These are phyloP conservation scores for Triticum timopheevii DNA, from an alignment of 176 grass and related monocot genomes.

Conservation along the genomic window DNA sequence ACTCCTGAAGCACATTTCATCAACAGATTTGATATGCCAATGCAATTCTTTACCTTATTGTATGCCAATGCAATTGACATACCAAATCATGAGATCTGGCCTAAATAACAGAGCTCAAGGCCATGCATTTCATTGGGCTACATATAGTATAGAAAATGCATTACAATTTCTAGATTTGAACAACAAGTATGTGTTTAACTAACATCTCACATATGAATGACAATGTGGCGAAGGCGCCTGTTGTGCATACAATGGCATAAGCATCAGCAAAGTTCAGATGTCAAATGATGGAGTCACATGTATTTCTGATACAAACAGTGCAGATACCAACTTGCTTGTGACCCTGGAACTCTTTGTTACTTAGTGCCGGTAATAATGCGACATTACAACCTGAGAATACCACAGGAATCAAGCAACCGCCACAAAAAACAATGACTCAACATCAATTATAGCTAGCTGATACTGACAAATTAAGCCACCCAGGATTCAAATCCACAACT, in stretches of 20 bases:
- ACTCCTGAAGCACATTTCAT: no score
- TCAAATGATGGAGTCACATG: neutral
- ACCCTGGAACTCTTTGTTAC: slow-evolving; percentile 72
- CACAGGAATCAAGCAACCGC: slow-evolving; percentile 83
- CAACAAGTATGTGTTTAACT: slow-evolving; percentile 39
- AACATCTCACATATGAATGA: slow-evolving; percentile 88
- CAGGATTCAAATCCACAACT: no score
- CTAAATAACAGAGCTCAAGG: no score
- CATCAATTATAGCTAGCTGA: no score
- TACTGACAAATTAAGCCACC: no score
- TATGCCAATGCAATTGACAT: no score
- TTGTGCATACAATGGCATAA: slow-evolving; percentile 3
- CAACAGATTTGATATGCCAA: no score
- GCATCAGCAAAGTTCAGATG: slow-evolving; percentile 13
- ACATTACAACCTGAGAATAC: slow-evolving; percentile 31
- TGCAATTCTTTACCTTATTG: no score
- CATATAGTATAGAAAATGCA: no score
- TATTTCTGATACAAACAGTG: slow-evolving; percentile 6
- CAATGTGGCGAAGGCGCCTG: slow-evolving; percentile 85
- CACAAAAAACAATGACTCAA: slow-evolving; percentile 18
- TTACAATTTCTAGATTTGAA: neutral
- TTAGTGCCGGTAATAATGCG: no score
- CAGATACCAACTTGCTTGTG: slow-evolving; percentile 73
- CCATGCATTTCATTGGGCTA: no score
- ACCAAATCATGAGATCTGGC: no score